phyloP scores from a whole-genome alignment of 2,329 filamentous ascomycete genomes.

The Colletotrichum eremochloae region DNA sequence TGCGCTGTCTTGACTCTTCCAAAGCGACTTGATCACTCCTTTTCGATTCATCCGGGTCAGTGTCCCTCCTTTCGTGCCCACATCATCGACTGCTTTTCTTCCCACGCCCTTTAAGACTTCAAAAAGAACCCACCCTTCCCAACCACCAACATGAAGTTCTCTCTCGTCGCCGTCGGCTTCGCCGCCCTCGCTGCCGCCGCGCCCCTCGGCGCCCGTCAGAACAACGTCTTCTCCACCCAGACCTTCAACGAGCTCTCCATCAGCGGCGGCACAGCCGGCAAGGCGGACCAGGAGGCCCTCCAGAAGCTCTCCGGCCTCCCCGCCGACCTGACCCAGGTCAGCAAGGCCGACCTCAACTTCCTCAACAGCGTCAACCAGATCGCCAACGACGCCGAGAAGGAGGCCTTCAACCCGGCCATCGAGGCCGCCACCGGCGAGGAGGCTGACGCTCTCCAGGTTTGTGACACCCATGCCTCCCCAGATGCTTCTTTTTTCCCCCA shows the following conservation, averaged over 20 bases:
- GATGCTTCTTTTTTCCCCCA: not conserved
- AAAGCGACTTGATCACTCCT: constrained; percentile 40
- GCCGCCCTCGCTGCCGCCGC: constrained; percentile 47
- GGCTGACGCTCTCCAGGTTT: constrained; percentile 62
- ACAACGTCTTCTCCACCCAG: constrained; percentile 50
- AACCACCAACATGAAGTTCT: constrained; percentile 52
- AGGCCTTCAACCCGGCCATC: constrained; percentile 68
- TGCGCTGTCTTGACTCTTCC: constrained; percentile 41
- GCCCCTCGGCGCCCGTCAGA: constrained; percentile 47
- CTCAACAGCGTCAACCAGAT: constrained; percentile 65
- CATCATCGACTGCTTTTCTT: constrained; percentile 14
- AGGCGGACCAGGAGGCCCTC: constrained; percentile 58
- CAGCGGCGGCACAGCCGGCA: constrained; percentile 60
- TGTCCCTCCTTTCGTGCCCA: constrained; percentile 33
- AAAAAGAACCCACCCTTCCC: not conserved
- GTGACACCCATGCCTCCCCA: not conserved
- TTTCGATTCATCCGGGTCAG: constrained; percentile 38
- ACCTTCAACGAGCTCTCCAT: constrained; percentile 63
- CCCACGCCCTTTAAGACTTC: not conserved
- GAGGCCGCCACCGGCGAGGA: constrained; percentile 60
- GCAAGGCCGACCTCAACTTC: constrained; percentile 61
- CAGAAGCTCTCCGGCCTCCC: constrained; percentile 54
- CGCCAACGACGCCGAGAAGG: constrained; percentile 65
- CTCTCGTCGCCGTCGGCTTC: constrained; percentile 47
- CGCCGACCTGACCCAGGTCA: constrained; percentile 59